Conservation (phyloP, 2,329 filamentous ascomycete genomes). For the Cryphonectria nitschkei region DNA sequence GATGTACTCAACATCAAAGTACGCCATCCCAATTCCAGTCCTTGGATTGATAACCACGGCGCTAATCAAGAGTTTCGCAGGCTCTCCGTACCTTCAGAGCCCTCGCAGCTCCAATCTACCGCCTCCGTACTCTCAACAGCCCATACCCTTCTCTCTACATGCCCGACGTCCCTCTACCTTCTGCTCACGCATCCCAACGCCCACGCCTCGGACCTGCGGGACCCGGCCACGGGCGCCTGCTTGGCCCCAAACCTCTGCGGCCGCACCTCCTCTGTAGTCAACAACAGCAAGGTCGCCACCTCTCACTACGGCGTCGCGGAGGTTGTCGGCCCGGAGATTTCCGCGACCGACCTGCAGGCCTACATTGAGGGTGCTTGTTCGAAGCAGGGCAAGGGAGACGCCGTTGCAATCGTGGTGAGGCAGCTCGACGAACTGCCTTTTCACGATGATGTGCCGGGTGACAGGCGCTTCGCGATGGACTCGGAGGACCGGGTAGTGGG, state of each 20-base stretch:
- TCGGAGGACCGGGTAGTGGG: slow-evolving; percentile 51
- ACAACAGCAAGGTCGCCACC: slow-evolving; percentile 37
- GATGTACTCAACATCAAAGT: slow-evolving; percentile 84
- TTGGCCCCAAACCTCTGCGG: slow-evolving; percentile 57
- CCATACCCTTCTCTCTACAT: slow-evolving; percentile 61
- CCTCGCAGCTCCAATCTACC: slow-evolving; percentile 54
- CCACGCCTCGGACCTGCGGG: slow-evolving; percentile 68
- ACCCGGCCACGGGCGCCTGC: slow-evolving; percentile 48
- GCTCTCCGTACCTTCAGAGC: slow-evolving; percentile 39
- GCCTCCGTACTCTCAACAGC: slow-evolving; percentile 47
- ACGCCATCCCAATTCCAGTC: slow-evolving; percentile 42
- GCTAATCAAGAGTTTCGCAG: slow-evolving; percentile 25
- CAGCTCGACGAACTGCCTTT: slow-evolving; percentile 47
- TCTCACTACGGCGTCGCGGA: slow-evolving; percentile 57
- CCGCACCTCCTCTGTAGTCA: slow-evolving; percentile 38
- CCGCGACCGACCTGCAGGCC: slow-evolving; percentile 45
- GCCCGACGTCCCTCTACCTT: slow-evolving; percentile 77
- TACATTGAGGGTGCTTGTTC: slow-evolving; percentile 54
- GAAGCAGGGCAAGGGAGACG: slow-evolving; percentile 39
- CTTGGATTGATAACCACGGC: neutral
- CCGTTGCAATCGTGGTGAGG: slow-evolving; percentile 42
- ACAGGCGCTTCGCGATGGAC: slow-evolving; percentile 40
- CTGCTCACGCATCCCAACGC: slow-evolving; percentile 78
- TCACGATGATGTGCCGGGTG: slow-evolving; percentile 33
- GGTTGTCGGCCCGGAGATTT: slow-evolving; percentile 55